Evolutionary conservation across 2,329 filamentous ascomycete species (phyloP).

Genomic region (Paecilomyces niveus): DNA sequence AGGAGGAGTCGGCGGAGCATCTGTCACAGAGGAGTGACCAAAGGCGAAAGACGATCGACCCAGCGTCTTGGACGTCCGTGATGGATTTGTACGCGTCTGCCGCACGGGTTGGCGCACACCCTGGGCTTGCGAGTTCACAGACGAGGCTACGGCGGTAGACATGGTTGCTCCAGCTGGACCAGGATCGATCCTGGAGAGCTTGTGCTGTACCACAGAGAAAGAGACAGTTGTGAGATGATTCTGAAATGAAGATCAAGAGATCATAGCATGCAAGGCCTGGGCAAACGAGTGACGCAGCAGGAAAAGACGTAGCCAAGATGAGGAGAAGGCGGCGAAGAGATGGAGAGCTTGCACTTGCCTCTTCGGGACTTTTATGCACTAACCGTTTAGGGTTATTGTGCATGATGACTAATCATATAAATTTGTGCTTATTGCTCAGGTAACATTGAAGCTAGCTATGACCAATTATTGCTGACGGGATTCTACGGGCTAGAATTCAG

Average conservation of each 20-base stretch:
- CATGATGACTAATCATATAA: neutral
- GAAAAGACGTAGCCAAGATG: neutral
- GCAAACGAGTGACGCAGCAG: neutral
- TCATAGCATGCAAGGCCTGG: neutral
- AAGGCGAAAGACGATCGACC: conserved; percentile 34
- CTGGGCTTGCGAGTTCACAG: conserved; percentile 20
- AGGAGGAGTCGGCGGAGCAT: conserved; percentile 20
- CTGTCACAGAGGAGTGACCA: conserved; percentile 22
- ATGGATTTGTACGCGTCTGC: conserved; percentile 43
- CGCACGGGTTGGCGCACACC: conserved; percentile 31
- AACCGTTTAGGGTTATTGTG: neutral
- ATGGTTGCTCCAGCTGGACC: conserved; percentile 10
- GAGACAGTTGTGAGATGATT: neutral
- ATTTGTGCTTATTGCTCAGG: neutral
- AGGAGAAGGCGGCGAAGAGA: neutral
- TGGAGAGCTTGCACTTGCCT: neutral
- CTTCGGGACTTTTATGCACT: neutral
- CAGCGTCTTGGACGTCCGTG: conserved; percentile 40
- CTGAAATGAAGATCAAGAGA: neutral
- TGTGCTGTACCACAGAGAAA: neutral
- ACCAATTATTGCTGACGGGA: too few relatives aligned
- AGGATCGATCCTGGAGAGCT: neutral
- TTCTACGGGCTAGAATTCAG: neutral
- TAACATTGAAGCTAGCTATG: neutral
- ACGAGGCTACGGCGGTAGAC: conserved; percentile 20